Conservation (phyloP, 768 basidiomycete genomes). For the Boletus tylopilopsis region DNA sequence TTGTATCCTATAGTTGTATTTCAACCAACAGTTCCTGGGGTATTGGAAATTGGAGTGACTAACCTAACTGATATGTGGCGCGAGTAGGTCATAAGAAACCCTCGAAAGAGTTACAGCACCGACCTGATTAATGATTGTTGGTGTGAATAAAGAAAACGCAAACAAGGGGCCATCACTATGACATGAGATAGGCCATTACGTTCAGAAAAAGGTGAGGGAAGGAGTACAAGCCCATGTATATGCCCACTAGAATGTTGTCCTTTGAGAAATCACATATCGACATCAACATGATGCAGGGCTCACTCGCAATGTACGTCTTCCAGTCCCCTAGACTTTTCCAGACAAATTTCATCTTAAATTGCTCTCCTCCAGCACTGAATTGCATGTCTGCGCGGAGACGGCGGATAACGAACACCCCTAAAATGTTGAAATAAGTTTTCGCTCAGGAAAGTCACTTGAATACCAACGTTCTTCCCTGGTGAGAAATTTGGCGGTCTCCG, state of each 20-base stretch:
- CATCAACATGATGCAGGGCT: slow-evolving; percentile 18
- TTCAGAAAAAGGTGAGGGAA: neutral
- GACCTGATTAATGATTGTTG: slow-evolving; percentile 49
- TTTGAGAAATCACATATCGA: slow-evolving; percentile 2
- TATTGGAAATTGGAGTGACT: neutral
- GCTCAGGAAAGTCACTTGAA: neutral
- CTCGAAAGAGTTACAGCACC: slow-evolving; percentile 7
- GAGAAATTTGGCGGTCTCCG: slow-evolving; percentile 70
- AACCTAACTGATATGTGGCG: slow-evolving; percentile 18
- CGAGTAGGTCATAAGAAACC: neutral
- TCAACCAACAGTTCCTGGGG: neutral
- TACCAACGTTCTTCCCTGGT: slow-evolving; percentile 55
- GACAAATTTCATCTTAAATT: slow-evolving; percentile 51
- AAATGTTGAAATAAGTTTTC: neutral
- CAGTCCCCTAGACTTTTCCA: slow-evolving; percentile 61
- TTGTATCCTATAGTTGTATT: slow-evolving; percentile 42
- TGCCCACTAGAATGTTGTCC: slow-evolving; percentile 45
- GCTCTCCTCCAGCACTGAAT: slow-evolving; percentile 59
- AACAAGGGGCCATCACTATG: slow-evolving; percentile 48
- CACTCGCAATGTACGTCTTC: slow-evolving; percentile 73
- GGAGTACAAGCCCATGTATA: slow-evolving; percentile 66
- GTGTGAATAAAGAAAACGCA: slow-evolving; percentile 51
- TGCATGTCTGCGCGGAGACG: slow-evolving; percentile 63
- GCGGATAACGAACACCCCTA: slow-evolving; percentile 60
- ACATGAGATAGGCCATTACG: neutral